Percentiles rank a stretch among this genome's conserved stretches.
Evolutionary conservation across 2,329 filamentous ascomycete species (phyloP).

Genomic region (Fusarium pseudoanthophilum): DNA sequence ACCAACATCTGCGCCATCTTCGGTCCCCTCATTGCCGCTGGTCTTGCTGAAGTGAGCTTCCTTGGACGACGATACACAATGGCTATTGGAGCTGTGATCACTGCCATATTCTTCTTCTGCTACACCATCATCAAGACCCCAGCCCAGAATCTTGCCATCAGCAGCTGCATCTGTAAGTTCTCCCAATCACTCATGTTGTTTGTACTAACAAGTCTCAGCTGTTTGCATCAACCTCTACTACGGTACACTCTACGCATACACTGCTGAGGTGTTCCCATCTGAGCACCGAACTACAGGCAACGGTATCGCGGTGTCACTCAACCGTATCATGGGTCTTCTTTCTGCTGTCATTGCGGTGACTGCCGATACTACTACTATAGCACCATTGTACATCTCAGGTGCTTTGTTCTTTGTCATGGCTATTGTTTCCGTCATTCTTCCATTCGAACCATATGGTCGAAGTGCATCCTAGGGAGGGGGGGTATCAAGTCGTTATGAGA

Average conservation of each 20-base stretch:
- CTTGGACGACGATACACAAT: not conserved
- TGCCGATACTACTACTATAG: constrained; percentile 67
- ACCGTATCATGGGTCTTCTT: constrained; percentile 23
- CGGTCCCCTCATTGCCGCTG: not conserved
- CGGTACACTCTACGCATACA: constrained; percentile 72
- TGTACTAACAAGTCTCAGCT: constrained; percentile 40
- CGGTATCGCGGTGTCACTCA: constrained; percentile 54
- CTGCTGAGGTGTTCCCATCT: constrained; percentile 70
- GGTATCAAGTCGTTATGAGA: rapidly evolving
- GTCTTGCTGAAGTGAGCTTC: not conserved
- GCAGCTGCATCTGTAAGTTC: not conserved
- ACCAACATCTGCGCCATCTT: not conserved
- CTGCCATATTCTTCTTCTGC: not conserved
- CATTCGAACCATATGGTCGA: constrained; percentile 70
- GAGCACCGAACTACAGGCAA: constrained; percentile 71
- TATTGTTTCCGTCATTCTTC: constrained; percentile 65
- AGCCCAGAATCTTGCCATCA: not conserved
- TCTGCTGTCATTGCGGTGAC: constrained; percentile 52
- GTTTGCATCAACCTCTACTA: constrained; percentile 79
- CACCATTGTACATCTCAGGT: constrained; percentile 74
- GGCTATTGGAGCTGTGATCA: not conserved
- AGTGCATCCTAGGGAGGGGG: not conserved
- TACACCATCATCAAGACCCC: not conserved
- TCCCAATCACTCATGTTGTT: rapidly evolving
- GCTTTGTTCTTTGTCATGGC: constrained; percentile 71